A percentile compares a stretch with the other conserved stretches of the same genome.
These are phyloP conservation scores for Lasiodiplodia citricola DNA, from an alignment of 2,329 filamentous ascomycete genomes.

Conservation along the genomic window DNA sequence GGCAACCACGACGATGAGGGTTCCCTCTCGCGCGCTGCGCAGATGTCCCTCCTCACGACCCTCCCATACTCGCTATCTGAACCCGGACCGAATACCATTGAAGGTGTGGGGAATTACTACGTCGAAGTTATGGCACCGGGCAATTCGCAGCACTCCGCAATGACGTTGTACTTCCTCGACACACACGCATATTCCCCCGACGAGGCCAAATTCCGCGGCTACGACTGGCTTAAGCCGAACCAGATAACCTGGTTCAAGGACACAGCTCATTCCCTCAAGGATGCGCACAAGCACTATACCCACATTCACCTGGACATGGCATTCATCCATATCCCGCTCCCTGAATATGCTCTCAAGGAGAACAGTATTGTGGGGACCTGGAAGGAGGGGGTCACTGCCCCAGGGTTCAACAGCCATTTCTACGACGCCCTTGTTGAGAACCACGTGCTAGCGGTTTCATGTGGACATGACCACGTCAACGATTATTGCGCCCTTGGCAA, in stretches of 20 bases:
- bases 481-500: conserved; percentile 82
- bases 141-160: conserved; percentile 80
- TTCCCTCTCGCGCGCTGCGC: conserved; percentile 73
- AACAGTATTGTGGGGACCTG: conserved; percentile 71
- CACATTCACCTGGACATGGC: conserved; percentile 94
- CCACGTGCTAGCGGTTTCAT: conserved; percentile 84
- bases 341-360: conserved; percentile 75
- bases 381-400: conserved; percentile 85
- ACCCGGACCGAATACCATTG: conserved; percentile 80
- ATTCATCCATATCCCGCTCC: conserved; percentile 96
- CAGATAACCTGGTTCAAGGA: conserved; percentile 95
- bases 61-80: conserved; percentile 89
- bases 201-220: conserved; percentile 85
- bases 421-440: conserved; percentile 85
- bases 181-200: conserved; percentile 92
- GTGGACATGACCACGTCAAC: conserved; percentile 95
- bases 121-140: conserved; percentile 86
- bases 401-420: conserved; percentile 90
- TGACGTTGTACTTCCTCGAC: conserved; percentile 95
- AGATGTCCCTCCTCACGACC: conserved; percentile 86
- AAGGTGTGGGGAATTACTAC: conserved; percentile 93
- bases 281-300: conserved; percentile 79
- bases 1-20: conserved; percentile 98
- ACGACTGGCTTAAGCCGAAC: conserved; percentile 94
- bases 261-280: conserved; percentile 69